Percentiles rank a stretch among this genome's conserved stretches.
Conservation (phyloP, 2,329 filamentous ascomycete species). For the Alternaria sp. region DNA sequence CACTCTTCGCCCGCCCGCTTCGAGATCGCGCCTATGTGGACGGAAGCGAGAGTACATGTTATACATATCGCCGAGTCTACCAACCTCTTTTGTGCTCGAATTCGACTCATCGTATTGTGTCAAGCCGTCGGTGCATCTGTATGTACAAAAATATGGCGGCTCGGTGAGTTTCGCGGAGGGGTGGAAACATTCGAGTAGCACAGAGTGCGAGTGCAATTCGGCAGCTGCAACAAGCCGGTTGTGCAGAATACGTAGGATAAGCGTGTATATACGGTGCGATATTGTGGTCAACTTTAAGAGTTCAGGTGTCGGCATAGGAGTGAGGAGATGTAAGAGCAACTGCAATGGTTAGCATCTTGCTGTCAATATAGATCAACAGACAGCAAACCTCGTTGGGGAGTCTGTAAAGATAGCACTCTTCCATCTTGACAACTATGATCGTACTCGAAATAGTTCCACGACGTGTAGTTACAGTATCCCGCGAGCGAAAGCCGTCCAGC, state of each 20-base stretch:
- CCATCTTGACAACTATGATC: conserved; percentile 22
- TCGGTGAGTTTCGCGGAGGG: conserved; percentile 73
- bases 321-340: conserved; percentile 56
- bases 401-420: conserved; percentile 42
- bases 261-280: conserved; percentile 69
- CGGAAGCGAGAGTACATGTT: conserved; percentile 75
- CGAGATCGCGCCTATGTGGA: conserved; percentile 67
- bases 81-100: conserved; percentile 32
- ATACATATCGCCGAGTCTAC: conserved; percentile 59
- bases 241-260: conserved; percentile 70
- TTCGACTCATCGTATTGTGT: conserved; percentile 52
- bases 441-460: not conserved
- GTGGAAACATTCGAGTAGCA: conserved; percentile 82
- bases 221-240: conserved; percentile 68
- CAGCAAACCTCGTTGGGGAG: conserved; percentile 50
- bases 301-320: conserved; percentile 51
- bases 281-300: conserved; percentile 65
- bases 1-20: conserved; percentile 46
- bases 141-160: conserved; percentile 73
- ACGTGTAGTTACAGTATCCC: not conserved
- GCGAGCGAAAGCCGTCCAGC: conserved; percentile 8
- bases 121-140: conserved; percentile 70
- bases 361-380: not conserved
- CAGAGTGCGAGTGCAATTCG: conserved; percentile 66
- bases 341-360: conserved; percentile 29